Evolutionary conservation across 1,284 basidiomycete genomes (phyloP), one percentile per base, ranked within the genome.

Genomic region (Sanguinoderma infundibulare): DNA sequence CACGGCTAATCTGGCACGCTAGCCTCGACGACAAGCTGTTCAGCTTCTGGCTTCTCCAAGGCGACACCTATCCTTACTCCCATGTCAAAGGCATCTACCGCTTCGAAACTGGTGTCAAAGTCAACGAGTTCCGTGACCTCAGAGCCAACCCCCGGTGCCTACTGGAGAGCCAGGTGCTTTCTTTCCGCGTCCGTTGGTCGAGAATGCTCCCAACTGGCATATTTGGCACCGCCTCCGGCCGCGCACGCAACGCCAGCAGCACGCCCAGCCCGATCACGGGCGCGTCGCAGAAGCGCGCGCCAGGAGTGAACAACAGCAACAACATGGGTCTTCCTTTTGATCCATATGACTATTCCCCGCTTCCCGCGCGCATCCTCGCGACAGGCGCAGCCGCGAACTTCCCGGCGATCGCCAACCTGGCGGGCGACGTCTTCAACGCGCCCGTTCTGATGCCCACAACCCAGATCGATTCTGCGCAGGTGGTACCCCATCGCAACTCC

Each of bases 1-100:
- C 47, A 35, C 14, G 14, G 50, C 63, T 69, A 32, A 63, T 26
- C 26, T 47, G 46, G 60, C n/a, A 34, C 42, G 24, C 14, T 67
- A 93, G 92, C 8, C 85, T 94, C 54, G 92, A 95, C 69, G 91
- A 94, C 77, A 95, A 95, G 72, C 82, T 93, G 2, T 94, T 93
- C 75, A 89, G 88, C 61, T 93, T 92, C 80, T 94, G 91, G 89
- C 82, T 92, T 62, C 81, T 94, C 6, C 92, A 94, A 73, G 86
- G 85, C 22, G 92, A 94, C 68, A 82, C 82, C 56, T 87, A 83
- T 70, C 87, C 89, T 0, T 82, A 87, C 64, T 85, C 87, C 0
- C 88, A 88, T 64, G 88, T 92, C 63, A 92, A 93, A 70, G 92
- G 91, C n/a, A 91, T 94, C 68, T 91, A 86, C 74, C 86, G 92